These are phyloP conservation scores for Dichotomocladium elegans DNA, from an alignment of 371 early-diverging fungal species.

Conservation along the genomic window DNA sequence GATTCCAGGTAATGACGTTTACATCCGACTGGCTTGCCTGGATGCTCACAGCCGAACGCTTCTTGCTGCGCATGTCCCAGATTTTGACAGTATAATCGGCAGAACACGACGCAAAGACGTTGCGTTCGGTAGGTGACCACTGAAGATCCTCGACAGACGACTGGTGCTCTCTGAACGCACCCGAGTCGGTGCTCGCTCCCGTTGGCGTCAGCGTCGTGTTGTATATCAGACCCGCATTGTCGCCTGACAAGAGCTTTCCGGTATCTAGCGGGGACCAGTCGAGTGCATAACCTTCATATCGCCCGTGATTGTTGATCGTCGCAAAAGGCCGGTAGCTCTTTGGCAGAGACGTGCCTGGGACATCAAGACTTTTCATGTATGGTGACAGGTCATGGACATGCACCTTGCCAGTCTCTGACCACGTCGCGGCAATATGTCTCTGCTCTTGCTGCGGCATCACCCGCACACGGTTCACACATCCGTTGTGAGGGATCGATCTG, in stretches of 20 bases:
- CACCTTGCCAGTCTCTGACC: constrained; percentile 94
- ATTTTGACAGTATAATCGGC: constrained; percentile 89
- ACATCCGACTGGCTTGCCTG: constrained; percentile 87
- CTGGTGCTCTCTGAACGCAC: constrained; percentile 79
- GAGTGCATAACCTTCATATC: constrained; percentile 90
- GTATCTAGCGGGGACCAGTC: constrained; percentile 81
- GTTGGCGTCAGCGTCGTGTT: constrained; percentile 65
- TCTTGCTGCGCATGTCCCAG: constrained; percentile 89
- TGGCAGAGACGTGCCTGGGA: constrained; percentile 67
- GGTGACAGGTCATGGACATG: constrained; percentile 84
- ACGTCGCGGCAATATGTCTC: constrained; percentile 79
- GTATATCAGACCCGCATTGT: constrained; percentile 75
- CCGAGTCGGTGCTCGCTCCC: constrained; percentile 63
- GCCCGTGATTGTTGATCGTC: constrained; percentile 76
- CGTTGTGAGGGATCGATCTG: constrained; percentile 77
- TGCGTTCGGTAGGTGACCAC: constrained; percentile 89
- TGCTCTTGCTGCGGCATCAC: constrained; percentile 62
- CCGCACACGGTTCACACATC: constrained; percentile 92
- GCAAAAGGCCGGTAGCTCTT: constrained; percentile 68
- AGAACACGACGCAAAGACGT: constrained; percentile 91
- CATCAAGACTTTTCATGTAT: constrained; percentile 73
- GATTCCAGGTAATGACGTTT: constrained; percentile 96
- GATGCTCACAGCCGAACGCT: constrained; percentile 70
- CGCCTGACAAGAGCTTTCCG: constrained; percentile 87
- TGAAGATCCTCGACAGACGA: constrained; percentile 94